phyloP scores from a whole-genome alignment of 1,284 basidiomycete species.

The Trametes pubescens region DNA sequence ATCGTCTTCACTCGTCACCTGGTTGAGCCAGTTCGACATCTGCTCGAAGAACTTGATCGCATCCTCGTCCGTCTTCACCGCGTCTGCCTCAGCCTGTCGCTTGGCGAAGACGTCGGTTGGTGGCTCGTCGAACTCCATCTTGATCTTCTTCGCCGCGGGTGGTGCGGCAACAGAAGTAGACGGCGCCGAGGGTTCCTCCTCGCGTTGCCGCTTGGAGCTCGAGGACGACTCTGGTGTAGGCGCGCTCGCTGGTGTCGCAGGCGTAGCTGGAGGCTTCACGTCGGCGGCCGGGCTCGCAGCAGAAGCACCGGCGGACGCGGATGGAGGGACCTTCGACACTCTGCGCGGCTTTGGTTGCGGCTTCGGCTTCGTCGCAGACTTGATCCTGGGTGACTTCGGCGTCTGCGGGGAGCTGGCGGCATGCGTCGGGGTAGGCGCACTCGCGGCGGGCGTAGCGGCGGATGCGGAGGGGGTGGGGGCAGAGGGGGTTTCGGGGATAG shows the following conservation, averaged over 20 bases:
- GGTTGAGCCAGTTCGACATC: conserved; percentile 67
- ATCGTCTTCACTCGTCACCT: conserved; percentile 51
- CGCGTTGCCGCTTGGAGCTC: conserved; percentile 64
- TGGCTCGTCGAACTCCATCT: conserved; percentile 72
- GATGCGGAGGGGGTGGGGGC: conserved; percentile 45
- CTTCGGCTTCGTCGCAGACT: conserved; percentile 53
- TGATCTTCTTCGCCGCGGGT: conserved; percentile 72
- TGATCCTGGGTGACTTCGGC: conserved; percentile 47
- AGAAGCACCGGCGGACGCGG: conserved; percentile 10
- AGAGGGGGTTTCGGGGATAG: conserved; percentile 22
- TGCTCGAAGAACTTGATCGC: conserved; percentile 66
- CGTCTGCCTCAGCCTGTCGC: conserved; percentile 63
- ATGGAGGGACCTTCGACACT: conserved; percentile 28
- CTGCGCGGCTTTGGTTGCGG: conserved; percentile 43
- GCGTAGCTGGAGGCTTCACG: conserved; percentile 44
- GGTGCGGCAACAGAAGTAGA: conserved; percentile 50
- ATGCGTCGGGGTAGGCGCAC: conserved; percentile 56
- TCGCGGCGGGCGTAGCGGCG: conserved; percentile 57
- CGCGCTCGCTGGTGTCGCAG: conserved; percentile 42
- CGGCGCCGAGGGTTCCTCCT: conserved; percentile 57
- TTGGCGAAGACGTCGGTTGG: conserved; percentile 60
- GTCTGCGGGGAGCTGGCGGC: conserved; percentile 55
- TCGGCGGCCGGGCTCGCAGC: conserved; percentile 33
- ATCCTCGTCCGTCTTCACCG: conserved; percentile 72
- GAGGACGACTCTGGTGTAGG: conserved; percentile 37